Conservation (phyloP, 352 stramenopile genomes). For the Globisporangium nagaii region DNA sequence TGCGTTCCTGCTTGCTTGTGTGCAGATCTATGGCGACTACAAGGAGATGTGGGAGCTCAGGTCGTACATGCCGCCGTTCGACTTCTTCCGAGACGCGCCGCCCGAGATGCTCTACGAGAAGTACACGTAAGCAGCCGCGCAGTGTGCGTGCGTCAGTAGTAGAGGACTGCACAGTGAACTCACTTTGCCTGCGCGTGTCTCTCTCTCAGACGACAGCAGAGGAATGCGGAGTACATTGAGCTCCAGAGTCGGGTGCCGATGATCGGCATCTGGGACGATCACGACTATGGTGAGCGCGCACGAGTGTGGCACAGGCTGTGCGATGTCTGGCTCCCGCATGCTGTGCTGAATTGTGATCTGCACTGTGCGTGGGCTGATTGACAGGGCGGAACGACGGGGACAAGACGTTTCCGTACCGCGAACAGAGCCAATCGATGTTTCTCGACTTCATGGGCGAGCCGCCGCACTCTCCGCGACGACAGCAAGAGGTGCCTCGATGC, state of each 20-base stretch:
- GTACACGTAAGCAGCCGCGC: constrained; percentile 37
- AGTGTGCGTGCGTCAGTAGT: neutral
- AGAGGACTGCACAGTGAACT: too few species aligned
- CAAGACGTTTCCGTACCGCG: constrained; percentile 60
- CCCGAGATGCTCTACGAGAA: constrained; percentile 38
- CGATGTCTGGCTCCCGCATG: too few species aligned
- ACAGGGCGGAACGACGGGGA: constrained; percentile 60
- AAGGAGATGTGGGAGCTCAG: constrained; percentile 42
- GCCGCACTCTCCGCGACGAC: constrained; percentile 55
- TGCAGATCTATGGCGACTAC: constrained; percentile 72
- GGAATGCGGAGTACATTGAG: constrained; percentile 47
- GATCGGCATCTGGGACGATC: constrained; percentile 84
- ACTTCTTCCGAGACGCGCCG: constrained; percentile 51
- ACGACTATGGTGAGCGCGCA: constrained; percentile 86
- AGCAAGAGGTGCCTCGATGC: constrained; percentile 55
- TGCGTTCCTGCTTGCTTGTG: too few species aligned
- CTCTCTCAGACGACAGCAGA: constrained; percentile 38
- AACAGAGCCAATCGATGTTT: constrained; percentile 75
- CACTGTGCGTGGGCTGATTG: too few species aligned
- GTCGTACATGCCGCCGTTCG: constrained; percentile 28
- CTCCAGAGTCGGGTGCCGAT: constrained; percentile 55
- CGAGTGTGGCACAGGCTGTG: too few species aligned
- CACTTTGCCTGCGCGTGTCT: neutral
- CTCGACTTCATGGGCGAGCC: constrained; percentile 79
- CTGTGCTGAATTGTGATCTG: too few species aligned